A percentile compares a stretch with the other conserved stretches of the same genome.
phyloP scores from a whole-genome alignment of 2,329 filamentous ascomycete species.

The Apiospora pterosperma region DNA sequence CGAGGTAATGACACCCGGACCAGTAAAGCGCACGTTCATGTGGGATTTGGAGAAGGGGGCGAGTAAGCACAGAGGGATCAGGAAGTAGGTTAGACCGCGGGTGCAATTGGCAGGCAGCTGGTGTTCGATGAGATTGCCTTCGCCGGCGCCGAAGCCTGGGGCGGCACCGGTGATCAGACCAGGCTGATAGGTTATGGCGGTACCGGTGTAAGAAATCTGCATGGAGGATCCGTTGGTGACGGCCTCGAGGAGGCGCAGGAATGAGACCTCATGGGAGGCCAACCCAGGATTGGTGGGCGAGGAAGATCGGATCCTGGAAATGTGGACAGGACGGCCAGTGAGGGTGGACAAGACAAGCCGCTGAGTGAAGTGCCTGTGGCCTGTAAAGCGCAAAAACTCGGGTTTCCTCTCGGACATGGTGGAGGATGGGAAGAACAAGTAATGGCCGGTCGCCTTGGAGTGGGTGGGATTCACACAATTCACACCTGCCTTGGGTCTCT shows the following conservation, averaged over 20 bases:
- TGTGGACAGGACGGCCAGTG: constrained; percentile 83
- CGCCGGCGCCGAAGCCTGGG: constrained; percentile 65
- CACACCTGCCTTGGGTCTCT: background rate
- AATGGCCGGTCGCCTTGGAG: constrained; percentile 2
- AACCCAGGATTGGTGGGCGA: constrained; percentile 87
- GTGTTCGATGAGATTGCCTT: constrained; percentile 76
- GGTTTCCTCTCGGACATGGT: constrained; percentile 33
- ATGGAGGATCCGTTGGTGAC: constrained; percentile 94
- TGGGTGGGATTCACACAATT: background rate
- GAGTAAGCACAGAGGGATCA: constrained; percentile 83
- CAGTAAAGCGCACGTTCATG: constrained; percentile 85
- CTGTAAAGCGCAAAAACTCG: constrained; percentile 72
- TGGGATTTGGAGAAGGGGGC: constrained; percentile 91
- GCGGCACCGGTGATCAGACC: constrained; percentile 87
- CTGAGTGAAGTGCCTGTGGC: constrained; percentile 77
- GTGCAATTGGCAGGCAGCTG: constrained; percentile 72
- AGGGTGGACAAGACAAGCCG: constrained; percentile 88
- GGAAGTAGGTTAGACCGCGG: constrained; percentile 85
- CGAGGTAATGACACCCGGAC: constrained; percentile 88
- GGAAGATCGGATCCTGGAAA: constrained; percentile 87
- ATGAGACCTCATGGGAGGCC: constrained; percentile 88
- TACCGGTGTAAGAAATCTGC: constrained; percentile 95
- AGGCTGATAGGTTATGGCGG: constrained; percentile 85
- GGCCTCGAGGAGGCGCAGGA: constrained; percentile 88
- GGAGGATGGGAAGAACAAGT: background rate